These are phyloP conservation scores for Alternaria angustiovoidea DNA, from an alignment of 2,329 filamentous ascomycete genomes.

Conservation along the genomic window DNA sequence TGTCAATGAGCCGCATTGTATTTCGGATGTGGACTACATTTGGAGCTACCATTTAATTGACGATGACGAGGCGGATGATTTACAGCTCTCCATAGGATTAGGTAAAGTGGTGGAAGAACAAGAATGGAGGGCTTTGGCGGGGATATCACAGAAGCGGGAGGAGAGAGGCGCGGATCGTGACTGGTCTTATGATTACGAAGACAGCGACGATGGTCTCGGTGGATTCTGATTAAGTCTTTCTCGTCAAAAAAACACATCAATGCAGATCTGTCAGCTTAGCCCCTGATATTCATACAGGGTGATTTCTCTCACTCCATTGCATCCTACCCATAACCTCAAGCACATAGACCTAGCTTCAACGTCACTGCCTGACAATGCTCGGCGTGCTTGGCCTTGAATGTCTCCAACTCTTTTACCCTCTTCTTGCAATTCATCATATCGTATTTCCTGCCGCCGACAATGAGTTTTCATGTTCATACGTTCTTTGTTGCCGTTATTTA, in stretches of 20 bases:
- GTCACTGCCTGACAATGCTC: not conserved
- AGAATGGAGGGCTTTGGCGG: slow-evolving; percentile 32
- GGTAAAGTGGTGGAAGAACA: slow-evolving; percentile 27
- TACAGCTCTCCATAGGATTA: slow-evolving; percentile 41
- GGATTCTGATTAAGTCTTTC: not conserved
- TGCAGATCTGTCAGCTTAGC: not conserved
- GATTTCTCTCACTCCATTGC: not conserved
- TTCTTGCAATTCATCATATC: not conserved
- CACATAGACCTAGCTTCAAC: not conserved
- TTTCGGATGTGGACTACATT: slow-evolving; percentile 37
- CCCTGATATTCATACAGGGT: not conserved
- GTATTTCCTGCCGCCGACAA: not conserved
- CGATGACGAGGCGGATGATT: slow-evolving; percentile 21
- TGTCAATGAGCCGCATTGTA: slow-evolving; percentile 34
- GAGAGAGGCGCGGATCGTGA: slow-evolving; percentile 15
- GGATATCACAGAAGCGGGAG: slow-evolving; percentile 21
- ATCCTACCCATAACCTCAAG: not conserved
- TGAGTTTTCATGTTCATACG: not conserved
- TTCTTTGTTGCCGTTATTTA: not conserved
- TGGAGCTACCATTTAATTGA: slow-evolving; percentile 40
- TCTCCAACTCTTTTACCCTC: not conserved
- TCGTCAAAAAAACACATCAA: not conserved
- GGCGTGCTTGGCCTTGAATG: not conserved
- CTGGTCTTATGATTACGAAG: slow-evolving; percentile 6
- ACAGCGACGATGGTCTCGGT: slow-evolving; percentile 12